Evolutionary conservation across 805 yeast species (phyloP), one percentile per base, ranked within the genome.

Genomic region (Zygosaccharomyces bailii): DNA sequence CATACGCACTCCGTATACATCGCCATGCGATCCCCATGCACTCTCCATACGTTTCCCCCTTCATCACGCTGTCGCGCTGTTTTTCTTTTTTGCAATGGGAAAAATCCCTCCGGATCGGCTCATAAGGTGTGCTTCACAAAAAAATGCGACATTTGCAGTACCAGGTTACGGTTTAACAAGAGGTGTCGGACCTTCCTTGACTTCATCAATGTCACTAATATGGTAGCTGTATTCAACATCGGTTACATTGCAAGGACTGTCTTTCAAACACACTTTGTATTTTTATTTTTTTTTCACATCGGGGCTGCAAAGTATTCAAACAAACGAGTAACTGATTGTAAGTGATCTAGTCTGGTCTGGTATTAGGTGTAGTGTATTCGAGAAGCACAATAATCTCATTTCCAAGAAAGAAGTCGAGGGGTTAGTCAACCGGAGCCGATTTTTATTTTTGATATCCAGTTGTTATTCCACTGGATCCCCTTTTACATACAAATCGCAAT

Each of bases 401-500:
- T n/a, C n/a, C n/a, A n/a, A n/a, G n/a, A n/a, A n/a, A n/a, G n/a
- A n/a, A n/a, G n/a, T n/a, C n/a, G n/a, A n/a, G n/a, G n/a, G n/a
- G n/a, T n/a, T n/a, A n/a, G n/a, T n/a, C n/a, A n/a, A n/a, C n/a
- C n/a, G n/a, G n/a, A n/a, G n/a, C n/a, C n/a, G n/a, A n/a, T n/a
- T n/a, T n/a, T n/a, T n/a, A n/a, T n/a, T n/a, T n/a, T n/a, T n/a
- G n/a, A n/a, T n/a, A n/a, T n/a, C n/a, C n/a, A n/a, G n/a, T n/a
- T n/a, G n/a, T n/a, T n/a, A n/a, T n/a, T 21, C 25, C 8, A 21
- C 25, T 9, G 9, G 8, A 21, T 21, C 25, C 5, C 25, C 25
- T 21, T 9, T 9, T 9, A 21, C 25, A 21, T 6, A 9, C 25
- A 21, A 21, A 10, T 24, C 44, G 25, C 13, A 11, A 61, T 61